Percentiles rank a stretch among this genome's conserved stretches.
Conservation (phyloP, 306 rosid species). For the Cercis canadensis region DNA sequence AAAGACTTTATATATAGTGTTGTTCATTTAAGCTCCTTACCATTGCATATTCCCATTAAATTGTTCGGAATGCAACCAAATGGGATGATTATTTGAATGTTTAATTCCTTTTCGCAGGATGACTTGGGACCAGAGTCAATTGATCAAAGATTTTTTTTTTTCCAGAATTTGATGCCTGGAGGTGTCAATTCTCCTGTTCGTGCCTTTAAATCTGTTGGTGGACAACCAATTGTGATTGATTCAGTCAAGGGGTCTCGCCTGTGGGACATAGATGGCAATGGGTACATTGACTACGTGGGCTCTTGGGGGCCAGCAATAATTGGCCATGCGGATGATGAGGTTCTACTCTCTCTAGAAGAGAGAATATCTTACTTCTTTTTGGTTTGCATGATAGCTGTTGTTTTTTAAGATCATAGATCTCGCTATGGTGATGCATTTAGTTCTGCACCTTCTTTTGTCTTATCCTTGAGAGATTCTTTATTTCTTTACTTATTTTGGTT, state of each 20-base stretch:
- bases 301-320: constrained; percentile 99
- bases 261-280: constrained; percentile 95
- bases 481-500: neutral
- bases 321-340: constrained; percentile 97
- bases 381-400: neutral
- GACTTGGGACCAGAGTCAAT: no score
- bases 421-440: neutral
- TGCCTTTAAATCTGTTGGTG: constrained; percentile 94
- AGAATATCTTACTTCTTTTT: neutral
- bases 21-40: no score
- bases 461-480: neutral
- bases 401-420: neutral
- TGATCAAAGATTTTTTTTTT: neutral
- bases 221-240: constrained; percentile 86
- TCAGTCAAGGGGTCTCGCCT: constrained; percentile 87
- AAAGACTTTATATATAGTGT: no score
- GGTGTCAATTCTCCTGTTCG: constrained; percentile 97
- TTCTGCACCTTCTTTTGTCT: neutral
- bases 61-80: no score
- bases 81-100: neutral
- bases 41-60: no score
- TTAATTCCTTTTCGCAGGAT: no score
- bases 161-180: constrained; percentile 92
- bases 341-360: constrained; percentile 23
- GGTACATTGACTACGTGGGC: constrained; percentile 95